Conservation (phyloP, 768 basidiomycete genomes). For the Leccinum arenicola region DNA sequence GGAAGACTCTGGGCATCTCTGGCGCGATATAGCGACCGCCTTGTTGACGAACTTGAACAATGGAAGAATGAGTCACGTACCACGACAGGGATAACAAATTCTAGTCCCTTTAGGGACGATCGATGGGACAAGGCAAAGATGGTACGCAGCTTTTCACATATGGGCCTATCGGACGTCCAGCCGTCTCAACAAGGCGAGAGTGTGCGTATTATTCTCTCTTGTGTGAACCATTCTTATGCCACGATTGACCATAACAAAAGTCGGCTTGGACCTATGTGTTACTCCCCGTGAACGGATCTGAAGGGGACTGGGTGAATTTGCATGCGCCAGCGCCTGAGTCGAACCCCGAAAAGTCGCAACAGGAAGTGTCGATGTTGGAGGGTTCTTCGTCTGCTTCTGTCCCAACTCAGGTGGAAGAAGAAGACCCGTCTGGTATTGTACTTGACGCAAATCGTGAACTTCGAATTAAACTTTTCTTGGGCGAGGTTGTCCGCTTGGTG, state of each 20-base stretch:
- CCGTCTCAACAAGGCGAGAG: background rate
- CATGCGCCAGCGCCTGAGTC: conserved; percentile 17
- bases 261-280: conserved; percentile 46
- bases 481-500: conserved; percentile 46
- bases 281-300: conserved; percentile 30
- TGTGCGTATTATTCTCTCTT: conserved; percentile 9
- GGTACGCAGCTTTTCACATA: conserved; percentile 69
- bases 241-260: conserved; percentile 27
- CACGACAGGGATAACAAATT: conserved; percentile 27
- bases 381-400: background rate
- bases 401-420: conserved; percentile 3
- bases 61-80: conserved; percentile 58
- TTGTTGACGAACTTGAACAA: conserved; percentile 59
- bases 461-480: conserved; percentile 69
- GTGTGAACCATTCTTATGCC: background rate
- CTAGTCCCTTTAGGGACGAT: conserved; percentile 48
- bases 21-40: conserved; percentile 74
- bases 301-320: conserved; percentile 42
- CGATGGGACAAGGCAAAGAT: conserved; percentile 77
- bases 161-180: conserved; percentile 39
- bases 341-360: conserved; percentile 1
- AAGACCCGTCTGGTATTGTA: conserved; percentile 42
- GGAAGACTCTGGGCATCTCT: conserved; percentile 68
- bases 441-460: conserved; percentile 68
- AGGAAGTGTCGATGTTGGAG: background rate